Evolutionary conservation across 2,329 filamentous ascomycete species (phyloP).

Genomic region (Fulvia fulva): DNA sequence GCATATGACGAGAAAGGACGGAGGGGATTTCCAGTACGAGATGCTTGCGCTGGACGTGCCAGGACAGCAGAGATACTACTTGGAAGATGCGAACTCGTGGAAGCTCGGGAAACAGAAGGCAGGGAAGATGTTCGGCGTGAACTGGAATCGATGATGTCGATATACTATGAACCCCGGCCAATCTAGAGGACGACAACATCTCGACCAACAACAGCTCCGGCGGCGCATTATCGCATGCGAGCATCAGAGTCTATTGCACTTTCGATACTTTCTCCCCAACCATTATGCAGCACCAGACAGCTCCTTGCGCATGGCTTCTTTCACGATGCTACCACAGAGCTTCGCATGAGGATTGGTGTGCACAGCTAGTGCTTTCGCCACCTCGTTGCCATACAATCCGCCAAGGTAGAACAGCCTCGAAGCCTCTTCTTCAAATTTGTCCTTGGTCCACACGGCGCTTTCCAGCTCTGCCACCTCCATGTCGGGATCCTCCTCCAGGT

Average conservation of each 20-base stretch:
- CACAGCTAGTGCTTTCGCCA: slow-evolving; percentile 55
- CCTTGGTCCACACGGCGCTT: slow-evolving; percentile 32
- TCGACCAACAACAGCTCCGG: background rate
- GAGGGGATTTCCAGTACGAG: slow-evolving; percentile 68
- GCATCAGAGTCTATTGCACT: background rate
- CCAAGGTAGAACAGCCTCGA: slow-evolving; percentile 53
- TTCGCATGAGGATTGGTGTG: slow-evolving; percentile 61
- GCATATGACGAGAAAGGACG: slow-evolving; percentile 68
- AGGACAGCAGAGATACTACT: slow-evolving; percentile 60
- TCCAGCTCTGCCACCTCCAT: slow-evolving; percentile 29
- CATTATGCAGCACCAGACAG: slow-evolving; percentile 29
- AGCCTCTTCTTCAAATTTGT: slow-evolving; percentile 51
- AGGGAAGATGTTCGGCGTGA: slow-evolving; percentile 59
- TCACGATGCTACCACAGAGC: slow-evolving; percentile 59
- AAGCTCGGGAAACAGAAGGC: slow-evolving; percentile 36
- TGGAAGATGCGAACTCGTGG: slow-evolving; percentile 58
- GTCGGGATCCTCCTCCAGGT: slow-evolving; percentile 12
- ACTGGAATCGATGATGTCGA: slow-evolving; percentile 44
- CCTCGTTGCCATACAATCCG: slow-evolving; percentile 53
- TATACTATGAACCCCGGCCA: background rate
- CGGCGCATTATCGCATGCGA: background rate
- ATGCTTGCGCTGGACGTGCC: slow-evolving; percentile 76
- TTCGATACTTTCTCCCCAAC: background rate
- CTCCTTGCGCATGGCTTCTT: slow-evolving; percentile 57
- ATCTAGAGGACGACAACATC: background rate